A percentile compares a stretch with the other conserved stretches of the same genome.
Evolutionary conservation across 2,329 filamentous ascomycete genomes (phyloP).

Genomic region (Periconia digitata): DNA sequence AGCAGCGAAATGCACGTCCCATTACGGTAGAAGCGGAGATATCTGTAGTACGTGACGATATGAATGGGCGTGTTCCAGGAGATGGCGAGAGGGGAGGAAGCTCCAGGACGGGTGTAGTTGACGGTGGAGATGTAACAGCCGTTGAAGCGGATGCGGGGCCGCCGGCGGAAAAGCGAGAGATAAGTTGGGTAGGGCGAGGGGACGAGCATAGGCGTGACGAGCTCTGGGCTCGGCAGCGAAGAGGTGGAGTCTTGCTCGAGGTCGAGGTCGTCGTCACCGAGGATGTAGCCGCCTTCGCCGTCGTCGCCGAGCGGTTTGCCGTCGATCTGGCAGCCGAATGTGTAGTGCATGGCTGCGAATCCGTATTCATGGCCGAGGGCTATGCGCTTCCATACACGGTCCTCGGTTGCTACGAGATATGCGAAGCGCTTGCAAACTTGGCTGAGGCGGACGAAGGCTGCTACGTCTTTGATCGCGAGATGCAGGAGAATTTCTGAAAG

Average conservation of each 20-base stretch:
- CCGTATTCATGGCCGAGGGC: slow-evolving; percentile 72
- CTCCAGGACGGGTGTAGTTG: slow-evolving; percentile 87
- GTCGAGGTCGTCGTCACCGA: slow-evolving; percentile 24
- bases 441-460: slow-evolving; percentile 72
- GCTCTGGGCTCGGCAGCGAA: slow-evolving; percentile 6
- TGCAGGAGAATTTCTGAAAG: slow-evolving; percentile 75
- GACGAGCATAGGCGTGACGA: slow-evolving; percentile 38
- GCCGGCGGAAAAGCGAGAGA: slow-evolving; percentile 73
- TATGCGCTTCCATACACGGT: slow-evolving; percentile 81
- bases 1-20: slow-evolving; percentile 80
- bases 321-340: slow-evolving; percentile 65
- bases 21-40: slow-evolving; percentile 91
- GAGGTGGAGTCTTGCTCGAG: slow-evolving; percentile 1
- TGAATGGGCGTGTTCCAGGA: slow-evolving; percentile 83
- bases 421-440: slow-evolving; percentile 86
- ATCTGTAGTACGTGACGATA: slow-evolving; percentile 97
- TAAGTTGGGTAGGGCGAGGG: slow-evolving; percentile 44
- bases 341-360: slow-evolving; percentile 80
- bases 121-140: slow-evolving; percentile 96
- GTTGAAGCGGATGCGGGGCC: slow-evolving; percentile 88
- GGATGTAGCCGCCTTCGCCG: slow-evolving; percentile 32
- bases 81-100: slow-evolving; percentile 67
- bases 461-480: slow-evolving; percentile 73
- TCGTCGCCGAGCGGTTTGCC: slow-evolving; percentile 49
- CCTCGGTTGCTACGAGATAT: slow-evolving; percentile 80